phyloP scores from a whole-genome alignment of 805 yeast species.

The Teunomyces lycoperdinae region DNA sequence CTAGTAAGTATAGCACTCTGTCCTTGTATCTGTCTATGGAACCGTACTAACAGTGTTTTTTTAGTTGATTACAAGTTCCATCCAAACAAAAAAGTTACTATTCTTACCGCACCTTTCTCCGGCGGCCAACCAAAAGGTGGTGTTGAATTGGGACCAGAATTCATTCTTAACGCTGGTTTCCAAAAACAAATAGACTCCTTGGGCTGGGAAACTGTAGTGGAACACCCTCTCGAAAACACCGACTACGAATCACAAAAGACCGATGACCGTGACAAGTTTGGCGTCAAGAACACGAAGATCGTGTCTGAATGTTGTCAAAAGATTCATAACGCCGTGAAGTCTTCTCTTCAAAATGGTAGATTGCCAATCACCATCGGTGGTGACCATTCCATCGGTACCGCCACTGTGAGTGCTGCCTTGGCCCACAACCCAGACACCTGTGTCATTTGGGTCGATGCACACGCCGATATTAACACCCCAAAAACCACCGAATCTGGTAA shows the following conservation, averaged over 20 bases:
- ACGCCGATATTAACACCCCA: constrained; percentile 94
- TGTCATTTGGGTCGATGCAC: constrained; percentile 95
- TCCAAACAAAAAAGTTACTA: constrained; percentile 54
- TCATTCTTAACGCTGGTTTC: constrained; percentile 70
- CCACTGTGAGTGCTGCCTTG: constrained; percentile 83
- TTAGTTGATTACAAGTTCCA: constrained; percentile 51
- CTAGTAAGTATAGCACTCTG: constrained; percentile 2
- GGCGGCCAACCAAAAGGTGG: constrained; percentile 96
- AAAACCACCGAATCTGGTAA: constrained; percentile 82
- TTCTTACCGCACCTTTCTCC: constrained; percentile 86
- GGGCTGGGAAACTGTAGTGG: constrained; percentile 65
- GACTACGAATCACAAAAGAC: constrained; percentile 44
- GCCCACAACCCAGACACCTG: constrained; percentile 82
- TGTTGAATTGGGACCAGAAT: constrained; percentile 91
- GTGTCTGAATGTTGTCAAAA: constrained; percentile 71
- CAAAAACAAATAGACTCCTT: constrained; percentile 56
- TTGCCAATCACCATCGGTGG: constrained; percentile 92
- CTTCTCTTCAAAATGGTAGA: constrained; percentile 43
- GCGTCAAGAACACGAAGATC: constrained; percentile 69
- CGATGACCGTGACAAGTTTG: constrained; percentile 45
- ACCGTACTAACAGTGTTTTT: constrained; percentile 2
- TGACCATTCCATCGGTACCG: constrained; percentile 94
- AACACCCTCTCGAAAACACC: constrained; percentile 51
- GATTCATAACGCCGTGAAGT: constrained; percentile 59
- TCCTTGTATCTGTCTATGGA: no score